Base-by-base conservation (phyloP, 495 filamentous ascomycete genomes). In the Letharia lupina region DNA sequence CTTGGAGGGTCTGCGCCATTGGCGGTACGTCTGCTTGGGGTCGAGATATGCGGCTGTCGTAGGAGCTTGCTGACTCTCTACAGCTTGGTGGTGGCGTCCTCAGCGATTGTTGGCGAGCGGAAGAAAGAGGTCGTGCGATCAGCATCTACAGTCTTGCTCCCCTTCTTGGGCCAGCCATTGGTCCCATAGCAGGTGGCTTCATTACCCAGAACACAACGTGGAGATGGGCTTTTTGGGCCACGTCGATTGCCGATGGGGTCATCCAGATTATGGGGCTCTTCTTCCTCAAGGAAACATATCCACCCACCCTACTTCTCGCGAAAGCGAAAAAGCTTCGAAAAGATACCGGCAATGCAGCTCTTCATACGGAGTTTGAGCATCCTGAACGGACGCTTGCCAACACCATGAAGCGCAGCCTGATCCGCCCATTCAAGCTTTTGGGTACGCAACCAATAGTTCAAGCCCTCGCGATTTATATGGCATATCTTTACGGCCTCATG, bases 241-340 rank as follows among this genome's bases (percentile, higher is more conserved):
- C 83, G 12, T 82, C 85, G 1, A 87, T 91, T 63, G 81, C 79
- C 9, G 85, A 86, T 69, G 85, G 72, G 3, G 31, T 85, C 13
- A 82, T 91, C 65, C 88, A 90, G 71, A 7, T 82, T 33, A 76
- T 79, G 3, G 90, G 88, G 5, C 64, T 91, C 6, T 84, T 90
- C 71, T 84, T 85, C 70, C 80, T 92, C 0, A 83, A 81, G 63
- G 88, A 91, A 74, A 90, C 88, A 10, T 91, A 91, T 74, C 78
- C 79, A 1, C 88, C 88, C 0, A 80, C 79, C 47, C 77, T 91
- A 11, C 81, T 91, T 1, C 72, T 74, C 16, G 70, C 76, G 44
- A 87, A 87, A 64, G 83, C 84, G 10, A 71, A 77, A 42, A 78
- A 74, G 31, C 78, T 91, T 9, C 81, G 83, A 61, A 82, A 83